These are phyloP conservation scores for Wickerhamiella sergipiensis DNA, from an alignment of 805 yeast genomes.

Conservation along the genomic window DNA sequence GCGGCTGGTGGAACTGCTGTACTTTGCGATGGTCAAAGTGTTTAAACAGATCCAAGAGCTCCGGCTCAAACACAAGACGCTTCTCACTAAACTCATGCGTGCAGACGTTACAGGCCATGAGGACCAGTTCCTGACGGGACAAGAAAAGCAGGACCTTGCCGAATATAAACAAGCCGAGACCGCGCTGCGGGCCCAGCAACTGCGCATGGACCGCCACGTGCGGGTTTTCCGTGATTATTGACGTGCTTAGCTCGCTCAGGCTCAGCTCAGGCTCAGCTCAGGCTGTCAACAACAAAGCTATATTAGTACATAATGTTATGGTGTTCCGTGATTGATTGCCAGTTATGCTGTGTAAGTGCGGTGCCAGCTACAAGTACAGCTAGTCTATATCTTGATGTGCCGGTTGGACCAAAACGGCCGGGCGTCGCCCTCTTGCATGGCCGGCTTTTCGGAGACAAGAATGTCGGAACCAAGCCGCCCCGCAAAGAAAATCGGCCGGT, in stretches of 20 bases:
- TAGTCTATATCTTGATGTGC: constrained; percentile 13
- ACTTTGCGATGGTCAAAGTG: constrained; percentile 37
- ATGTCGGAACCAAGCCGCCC: constrained; percentile 36
- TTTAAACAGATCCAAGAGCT: constrained; percentile 22
- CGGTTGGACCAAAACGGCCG: constrained; percentile 28
- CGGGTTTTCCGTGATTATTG: constrained; percentile 28
- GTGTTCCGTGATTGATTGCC: no score
- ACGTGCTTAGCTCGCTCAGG: no score
- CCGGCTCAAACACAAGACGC: constrained; percentile 46
- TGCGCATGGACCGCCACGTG: constrained; percentile 25
- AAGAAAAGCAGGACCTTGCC: constrained; percentile 61
- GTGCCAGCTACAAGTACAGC: no score
- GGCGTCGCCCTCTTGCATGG: constrained; percentile 31
- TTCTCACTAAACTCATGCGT: constrained; percentile 70
- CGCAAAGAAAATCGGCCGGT: constrained; percentile 55
- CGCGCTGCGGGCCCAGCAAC: constrained; percentile 21
- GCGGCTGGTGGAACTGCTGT: constrained; percentile 34
- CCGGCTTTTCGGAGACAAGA: constrained; percentile 66
- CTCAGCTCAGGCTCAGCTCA: no score
- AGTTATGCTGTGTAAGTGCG: no score
- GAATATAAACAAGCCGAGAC: constrained; percentile 29
- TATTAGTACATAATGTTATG: not conserved
- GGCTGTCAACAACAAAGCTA: no score
- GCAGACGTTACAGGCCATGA: constrained; percentile 83
- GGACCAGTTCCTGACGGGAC: constrained; percentile 53